phyloP scores from a whole-genome alignment of 1,284 basidiomycete genomes.

The Trichosporon sp. region DNA sequence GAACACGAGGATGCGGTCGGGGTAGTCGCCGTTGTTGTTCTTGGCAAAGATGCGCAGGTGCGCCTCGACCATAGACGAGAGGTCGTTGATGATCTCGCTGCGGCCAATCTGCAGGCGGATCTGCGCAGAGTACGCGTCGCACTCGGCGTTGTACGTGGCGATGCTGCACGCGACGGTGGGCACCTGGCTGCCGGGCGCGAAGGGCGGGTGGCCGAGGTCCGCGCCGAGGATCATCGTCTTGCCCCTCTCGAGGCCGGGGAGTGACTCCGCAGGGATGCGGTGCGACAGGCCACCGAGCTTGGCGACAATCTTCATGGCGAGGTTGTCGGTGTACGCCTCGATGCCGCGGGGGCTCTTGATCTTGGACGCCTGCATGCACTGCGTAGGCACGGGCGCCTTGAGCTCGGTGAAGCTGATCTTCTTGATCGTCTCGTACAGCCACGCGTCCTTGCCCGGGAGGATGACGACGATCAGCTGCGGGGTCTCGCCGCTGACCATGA shows the following conservation, averaged over 20 bases:
- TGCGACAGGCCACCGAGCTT: slow-evolving; percentile 53
- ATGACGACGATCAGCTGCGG: slow-evolving; percentile 48
- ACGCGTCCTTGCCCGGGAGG: slow-evolving; percentile 44
- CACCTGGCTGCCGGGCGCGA: slow-evolving; percentile 34
- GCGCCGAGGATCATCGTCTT: slow-evolving; percentile 41
- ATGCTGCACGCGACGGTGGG: slow-evolving; percentile 51
- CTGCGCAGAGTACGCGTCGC: slow-evolving; percentile 47
- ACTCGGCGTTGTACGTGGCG: slow-evolving; percentile 46
- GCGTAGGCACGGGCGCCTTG: slow-evolving; percentile 41
- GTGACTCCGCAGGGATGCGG: slow-evolving; percentile 36
- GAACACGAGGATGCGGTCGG: slow-evolving; percentile 48
- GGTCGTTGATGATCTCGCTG: slow-evolving; percentile 36
- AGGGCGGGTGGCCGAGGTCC: slow-evolving; percentile 42
- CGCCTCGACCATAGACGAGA: slow-evolving; percentile 37
- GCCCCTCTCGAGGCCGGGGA: slow-evolving; percentile 37
- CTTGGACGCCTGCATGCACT: slow-evolving; percentile 49
- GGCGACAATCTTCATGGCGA: slow-evolving; percentile 41
- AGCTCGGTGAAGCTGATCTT: slow-evolving; percentile 40
- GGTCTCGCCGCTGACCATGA: slow-evolving; percentile 26
- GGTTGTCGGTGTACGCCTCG: slow-evolving; percentile 50
- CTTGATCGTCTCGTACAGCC: slow-evolving; percentile 52
- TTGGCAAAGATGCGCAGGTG: slow-evolving; percentile 40
- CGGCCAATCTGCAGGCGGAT: slow-evolving; percentile 51
- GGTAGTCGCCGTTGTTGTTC: slow-evolving; percentile 38
- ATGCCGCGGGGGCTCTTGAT: slow-evolving; percentile 37